Evolutionary conservation across 192 early-diverging fungal species (phyloP), one percentile per base, ranked within the genome.

Genomic region (Coemansia umbellata): DNA sequence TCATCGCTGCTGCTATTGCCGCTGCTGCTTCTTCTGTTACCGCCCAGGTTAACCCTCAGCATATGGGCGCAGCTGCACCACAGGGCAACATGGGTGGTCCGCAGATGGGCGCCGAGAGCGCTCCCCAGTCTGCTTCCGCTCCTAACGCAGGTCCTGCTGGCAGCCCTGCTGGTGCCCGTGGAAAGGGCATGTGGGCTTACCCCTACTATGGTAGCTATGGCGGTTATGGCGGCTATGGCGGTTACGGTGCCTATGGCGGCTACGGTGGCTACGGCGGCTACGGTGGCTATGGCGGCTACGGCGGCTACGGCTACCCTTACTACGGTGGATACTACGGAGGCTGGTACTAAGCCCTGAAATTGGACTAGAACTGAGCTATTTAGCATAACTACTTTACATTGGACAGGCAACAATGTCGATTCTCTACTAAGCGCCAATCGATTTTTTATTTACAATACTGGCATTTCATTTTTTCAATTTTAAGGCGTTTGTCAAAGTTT

Each of bases 121-220:
- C 58, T 17, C 11, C 50, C 15, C 58, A 66, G 17, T 45, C 44
- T 32, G 59, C 26, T 22, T 58, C 53, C 31, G 51, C 53, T 8
- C 54, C 53, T 31, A 54, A 53, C 35, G 63, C 71, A 59, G 64
- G 60, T 3, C 40, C 71, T 59, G 69, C 69, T 65, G 69, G 63
- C 58, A 55, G 71, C 47, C 59, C 71, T 63, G 71, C 71, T 30
- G 64, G 63, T 21, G 15, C 60, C 8, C 71, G 64, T 21, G 71
- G 71, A 50, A 74, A 74, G 60, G 50, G 45, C 44, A 74, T 74
- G 71, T 74, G 71, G 71, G 71, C 71, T 0, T 74, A 74, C 32
- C 71, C 71, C 3, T 67, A 66, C 71, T 68, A 67, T 15, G 53
- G 50, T 23, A 7, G 45, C n/a, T 63, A 62, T 19, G 55, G 67